Percentiles rank a stretch among this genome's conserved stretches.
Evolutionary conservation across 2,329 filamentous ascomycete genomes (phyloP).

Genomic region (Thielaviopsis cerberus): DNA sequence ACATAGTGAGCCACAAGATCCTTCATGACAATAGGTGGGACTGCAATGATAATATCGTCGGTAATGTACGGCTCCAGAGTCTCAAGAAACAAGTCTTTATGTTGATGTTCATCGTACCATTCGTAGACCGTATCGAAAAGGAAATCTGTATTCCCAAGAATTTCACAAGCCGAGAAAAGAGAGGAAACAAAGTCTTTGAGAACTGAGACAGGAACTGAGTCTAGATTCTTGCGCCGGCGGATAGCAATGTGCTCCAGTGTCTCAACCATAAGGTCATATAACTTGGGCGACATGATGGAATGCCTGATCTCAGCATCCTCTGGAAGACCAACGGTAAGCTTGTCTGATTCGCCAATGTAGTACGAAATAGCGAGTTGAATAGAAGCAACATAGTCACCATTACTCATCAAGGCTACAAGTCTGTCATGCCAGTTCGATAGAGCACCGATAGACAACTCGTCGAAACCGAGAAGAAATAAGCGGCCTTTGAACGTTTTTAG

Average conservation of each 20-base stretch:
- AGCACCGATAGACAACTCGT: conserved; percentile 75
- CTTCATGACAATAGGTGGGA: conserved; percentile 75
- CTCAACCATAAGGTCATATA: conserved; percentile 83
- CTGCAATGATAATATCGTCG: conserved; percentile 50
- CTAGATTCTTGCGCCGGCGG: neutral
- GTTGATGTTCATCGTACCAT: conserved; percentile 50
- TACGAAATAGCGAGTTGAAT: conserved; percentile 83
- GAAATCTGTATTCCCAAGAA: conserved; percentile 61
- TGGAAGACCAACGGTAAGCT: conserved; percentile 79
- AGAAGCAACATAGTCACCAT: conserved; percentile 85
- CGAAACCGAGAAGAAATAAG: conserved; percentile 82
- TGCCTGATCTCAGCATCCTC: conserved; percentile 63
- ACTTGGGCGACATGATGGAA: conserved; percentile 66
- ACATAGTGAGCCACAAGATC: conserved; percentile 69
- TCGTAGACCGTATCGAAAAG: conserved; percentile 83
- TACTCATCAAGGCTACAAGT: conserved; percentile 82
- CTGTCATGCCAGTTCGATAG: conserved; percentile 96
- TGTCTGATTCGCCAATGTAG: conserved; percentile 79
- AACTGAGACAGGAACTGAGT: conserved; percentile 1
- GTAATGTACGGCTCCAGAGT: conserved; percentile 76
- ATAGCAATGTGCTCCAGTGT: conserved; percentile 54
- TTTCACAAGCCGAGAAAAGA: conserved; percentile 68
- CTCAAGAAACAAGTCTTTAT: conserved; percentile 56
- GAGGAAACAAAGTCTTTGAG: conserved; percentile 51
- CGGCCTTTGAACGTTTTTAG: conserved; percentile 89